phyloP scores from a whole-genome alignment of 805 yeast species.

The Candida taoyuanica region DNA sequence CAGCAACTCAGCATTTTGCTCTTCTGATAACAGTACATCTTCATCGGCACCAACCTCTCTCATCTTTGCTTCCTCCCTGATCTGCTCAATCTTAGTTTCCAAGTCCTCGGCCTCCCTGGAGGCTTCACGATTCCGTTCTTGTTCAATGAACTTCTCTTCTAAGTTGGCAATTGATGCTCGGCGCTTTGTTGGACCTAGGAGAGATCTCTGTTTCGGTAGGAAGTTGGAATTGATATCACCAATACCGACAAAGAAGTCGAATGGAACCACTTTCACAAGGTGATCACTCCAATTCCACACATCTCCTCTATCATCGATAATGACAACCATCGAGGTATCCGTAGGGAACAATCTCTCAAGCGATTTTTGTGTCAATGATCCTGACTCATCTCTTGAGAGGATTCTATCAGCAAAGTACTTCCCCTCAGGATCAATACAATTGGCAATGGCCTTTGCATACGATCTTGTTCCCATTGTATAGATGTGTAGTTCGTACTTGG shows the following conservation, averaged over 20 bases:
- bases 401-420: slow-evolving; percentile 86
- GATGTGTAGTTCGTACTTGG: slow-evolving; percentile 82
- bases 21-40: slow-evolving; percentile 33
- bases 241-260: slow-evolving; percentile 92
- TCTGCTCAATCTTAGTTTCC: slow-evolving; percentile 26
- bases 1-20: slow-evolving; percentile 28
- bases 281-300: slow-evolving; percentile 98
- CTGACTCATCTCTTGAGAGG: slow-evolving; percentile 90
- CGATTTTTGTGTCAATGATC: slow-evolving; percentile 84
- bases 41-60: slow-evolving; percentile 28
- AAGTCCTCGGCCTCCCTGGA: slow-evolving; percentile 28
- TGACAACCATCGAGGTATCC: slow-evolving; percentile 92
- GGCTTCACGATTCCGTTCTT: slow-evolving; percentile 20
- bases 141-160: slow-evolving; percentile 40
- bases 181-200: slow-evolving; percentile 59
- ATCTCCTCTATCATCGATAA: slow-evolving; percentile 96
- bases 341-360: slow-evolving; percentile 88
- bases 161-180: slow-evolving; percentile 52
- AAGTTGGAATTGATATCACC: slow-evolving; percentile 96
- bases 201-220: slow-evolving; percentile 68
- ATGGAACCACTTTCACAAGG: slow-evolving; percentile 88
- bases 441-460: slow-evolving; percentile 86
- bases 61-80: slow-evolving; percentile 27
- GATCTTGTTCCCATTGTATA: slow-evolving; percentile 98
- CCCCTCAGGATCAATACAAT: slow-evolving; percentile 87